Evolutionary conservation across 768 basidiomycete species (phyloP).

Genomic region (Boletus barrowsii): DNA sequence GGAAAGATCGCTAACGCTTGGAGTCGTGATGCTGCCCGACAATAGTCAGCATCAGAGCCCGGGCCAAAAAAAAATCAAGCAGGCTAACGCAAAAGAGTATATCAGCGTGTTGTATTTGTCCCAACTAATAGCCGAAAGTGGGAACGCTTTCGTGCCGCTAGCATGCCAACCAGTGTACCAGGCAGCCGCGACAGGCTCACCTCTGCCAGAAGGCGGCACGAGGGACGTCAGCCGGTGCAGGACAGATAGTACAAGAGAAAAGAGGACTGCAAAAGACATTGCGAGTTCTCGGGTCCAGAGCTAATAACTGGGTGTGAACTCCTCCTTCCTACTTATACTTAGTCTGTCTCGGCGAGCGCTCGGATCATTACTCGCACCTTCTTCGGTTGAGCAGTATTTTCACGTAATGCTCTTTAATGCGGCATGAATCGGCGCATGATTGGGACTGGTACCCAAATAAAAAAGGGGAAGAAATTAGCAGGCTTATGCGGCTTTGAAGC

Average conservation of each 20-base stretch:
- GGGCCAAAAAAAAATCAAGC: not conserved
- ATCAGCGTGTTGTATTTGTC: constrained; percentile 64
- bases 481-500: no score
- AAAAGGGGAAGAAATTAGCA: no score
- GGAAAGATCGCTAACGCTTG: constrained; percentile 28
- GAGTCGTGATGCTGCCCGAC: constrained; percentile 32
- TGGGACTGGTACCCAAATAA: no score
- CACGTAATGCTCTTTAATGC: no score
- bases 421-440: no score
- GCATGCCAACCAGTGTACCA: constrained; percentile 54
- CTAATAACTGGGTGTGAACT: not conserved
- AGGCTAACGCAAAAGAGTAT: constrained; percentile 61
- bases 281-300: not conserved
- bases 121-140: constrained; percentile 58
- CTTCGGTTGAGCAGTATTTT: no score
- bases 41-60: not conserved
- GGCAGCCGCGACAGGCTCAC: constrained; percentile 40
- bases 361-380: not conserved
- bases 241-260: constrained; percentile 1
- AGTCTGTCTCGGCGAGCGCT: not conserved
- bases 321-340: constrained; percentile 6
- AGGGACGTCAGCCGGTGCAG: not conserved
- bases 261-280: not conserved
- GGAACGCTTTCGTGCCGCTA: constrained; percentile 36
- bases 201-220: not conserved